phyloP scores from a whole-genome alignment of 202 grass and related monocot genomes.

The Eragrostis tef region DNA sequence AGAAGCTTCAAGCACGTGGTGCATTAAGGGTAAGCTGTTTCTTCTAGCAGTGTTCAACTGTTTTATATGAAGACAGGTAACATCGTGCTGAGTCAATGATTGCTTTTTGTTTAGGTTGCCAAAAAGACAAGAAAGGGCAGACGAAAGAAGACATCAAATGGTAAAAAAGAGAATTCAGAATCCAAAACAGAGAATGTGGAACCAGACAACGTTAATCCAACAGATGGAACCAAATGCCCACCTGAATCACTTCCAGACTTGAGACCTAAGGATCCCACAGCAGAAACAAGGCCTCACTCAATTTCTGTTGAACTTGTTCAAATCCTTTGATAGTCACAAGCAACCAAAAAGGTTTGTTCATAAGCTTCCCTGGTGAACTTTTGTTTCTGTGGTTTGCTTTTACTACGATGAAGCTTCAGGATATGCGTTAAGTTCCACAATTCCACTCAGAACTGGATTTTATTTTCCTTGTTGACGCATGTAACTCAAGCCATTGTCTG shows the following conservation, averaged over 20 bases:
- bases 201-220: conserved; percentile 40
- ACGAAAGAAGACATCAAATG: conserved; percentile 66
- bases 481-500: too few relatives aligned
- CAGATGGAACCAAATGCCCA: conserved; percentile 40
- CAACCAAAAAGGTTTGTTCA: too few relatives aligned
- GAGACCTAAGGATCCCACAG: conserved; percentile 24
- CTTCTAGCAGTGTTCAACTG: conserved; percentile 28
- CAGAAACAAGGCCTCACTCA: conserved; percentile 33
- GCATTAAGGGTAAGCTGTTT: conserved; percentile 77
- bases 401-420: too few relatives aligned
- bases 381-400: too few relatives aligned
- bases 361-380: too few relatives aligned
- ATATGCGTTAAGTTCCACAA: too few relatives aligned
- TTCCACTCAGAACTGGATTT: too few relatives aligned
- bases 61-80: conserved; percentile 32
- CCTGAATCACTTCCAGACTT: conserved; percentile 54
- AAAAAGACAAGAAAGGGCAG: conserved; percentile 81
- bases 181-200: conserved; percentile 46
- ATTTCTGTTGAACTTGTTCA: too few relatives aligned
- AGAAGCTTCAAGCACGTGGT: conserved; percentile 86
- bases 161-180: conserved; percentile 40
- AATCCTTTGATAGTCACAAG: too few relatives aligned
- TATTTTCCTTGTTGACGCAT: too few relatives aligned
- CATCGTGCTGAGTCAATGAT: conserved; percentile 18
- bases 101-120: conserved; percentile 69